Evolutionary conservation across 257 asterid genomes (phyloP), one percentile per base, ranked within the genome.

Genomic region (Solanum peruvianum): DNA sequence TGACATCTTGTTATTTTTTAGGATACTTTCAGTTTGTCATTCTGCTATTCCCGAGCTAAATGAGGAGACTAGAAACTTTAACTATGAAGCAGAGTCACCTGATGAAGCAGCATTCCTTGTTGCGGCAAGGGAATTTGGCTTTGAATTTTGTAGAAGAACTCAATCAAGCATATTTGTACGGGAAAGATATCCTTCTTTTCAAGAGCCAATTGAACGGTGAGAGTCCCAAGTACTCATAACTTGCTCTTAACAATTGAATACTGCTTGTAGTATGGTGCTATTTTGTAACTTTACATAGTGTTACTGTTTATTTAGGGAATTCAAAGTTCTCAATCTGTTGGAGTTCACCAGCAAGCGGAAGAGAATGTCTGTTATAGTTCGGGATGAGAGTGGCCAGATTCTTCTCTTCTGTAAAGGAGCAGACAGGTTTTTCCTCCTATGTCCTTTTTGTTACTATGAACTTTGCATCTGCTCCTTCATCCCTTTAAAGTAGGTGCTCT

Each of bases 281-380:
- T 81, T 81, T 81, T 47, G 20, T 80, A 47, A 80, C 11, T 20
- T 81, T 18, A 47, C 85, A 12, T 81, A 16, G 20, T 80, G 16
- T 47, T 49, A 31, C 39, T 81, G 18, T 84, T 87, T 41, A 62
- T 88, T 83, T 95, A 96, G 99, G 96, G 98, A 96, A 92, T 94
- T 80, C 94, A 96, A 93, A 90, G 89, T 96, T 92, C 98, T 96
- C 89, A 94, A 92, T 91, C 90, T 95, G 92, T 87, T 96, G 93
- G 97, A 95, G 88, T 96, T 95, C 92, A 95, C 99, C 67, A 96
- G 99, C 96, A 96, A 96, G 88, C 92, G 99, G 93, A 96, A 96
- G 93, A 90, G 99, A 88, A 96, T 96, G 98, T 94, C 99, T 88
- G 96, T 93, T 78, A 93, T 95, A 85, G 88, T 96, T 75, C 92